Conservation (phyloP, 2,329 filamentous ascomycete genomes). For the Ceratocystis cubensis region DNA sequence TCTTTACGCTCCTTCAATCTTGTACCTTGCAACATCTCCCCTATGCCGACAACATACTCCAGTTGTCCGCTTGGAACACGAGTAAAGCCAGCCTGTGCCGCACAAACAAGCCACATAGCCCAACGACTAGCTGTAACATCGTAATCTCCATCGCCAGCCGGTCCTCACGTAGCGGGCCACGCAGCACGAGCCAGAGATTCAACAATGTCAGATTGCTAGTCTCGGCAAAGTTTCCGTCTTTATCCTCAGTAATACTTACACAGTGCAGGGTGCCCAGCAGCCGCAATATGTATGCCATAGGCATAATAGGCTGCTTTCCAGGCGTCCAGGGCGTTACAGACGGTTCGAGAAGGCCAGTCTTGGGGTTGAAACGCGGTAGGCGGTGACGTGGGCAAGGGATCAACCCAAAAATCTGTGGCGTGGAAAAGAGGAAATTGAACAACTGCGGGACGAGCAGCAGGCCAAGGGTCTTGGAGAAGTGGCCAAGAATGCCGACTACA, state of each 20-base stretch:
- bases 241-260: constrained; percentile 53
- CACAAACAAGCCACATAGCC: constrained; percentile 71
- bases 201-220: constrained; percentile 85
- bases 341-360: constrained; percentile 73
- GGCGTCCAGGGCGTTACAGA: constrained; percentile 65
- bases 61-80: constrained; percentile 83
- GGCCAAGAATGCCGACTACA: constrained; percentile 87
- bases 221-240: constrained; percentile 58
- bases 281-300: constrained; percentile 52
- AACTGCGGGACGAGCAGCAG: constrained; percentile 86
- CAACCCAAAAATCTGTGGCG: constrained; percentile 78
- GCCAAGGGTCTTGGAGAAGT: constrained; percentile 94
- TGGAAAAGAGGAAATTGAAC: constrained; percentile 92
- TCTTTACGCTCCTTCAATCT: too few species aligned
- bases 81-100: constrained; percentile 75
- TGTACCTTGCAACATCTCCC: neutral
- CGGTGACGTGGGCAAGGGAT: constrained; percentile 89
- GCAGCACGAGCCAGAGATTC: constrained; percentile 93
- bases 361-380: constrained; percentile 74
- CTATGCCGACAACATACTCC: constrained; percentile 15
- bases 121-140: constrained; percentile 61
- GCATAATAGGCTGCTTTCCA: constrained; percentile 52
- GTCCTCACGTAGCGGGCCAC: constrained; percentile 82
- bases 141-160: constrained; percentile 68
- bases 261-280: constrained; percentile 57